These are phyloP conservation scores for Heterobasidion annosum DNA, from an alignment of 1,284 basidiomycete species.

Conservation along the genomic window DNA sequence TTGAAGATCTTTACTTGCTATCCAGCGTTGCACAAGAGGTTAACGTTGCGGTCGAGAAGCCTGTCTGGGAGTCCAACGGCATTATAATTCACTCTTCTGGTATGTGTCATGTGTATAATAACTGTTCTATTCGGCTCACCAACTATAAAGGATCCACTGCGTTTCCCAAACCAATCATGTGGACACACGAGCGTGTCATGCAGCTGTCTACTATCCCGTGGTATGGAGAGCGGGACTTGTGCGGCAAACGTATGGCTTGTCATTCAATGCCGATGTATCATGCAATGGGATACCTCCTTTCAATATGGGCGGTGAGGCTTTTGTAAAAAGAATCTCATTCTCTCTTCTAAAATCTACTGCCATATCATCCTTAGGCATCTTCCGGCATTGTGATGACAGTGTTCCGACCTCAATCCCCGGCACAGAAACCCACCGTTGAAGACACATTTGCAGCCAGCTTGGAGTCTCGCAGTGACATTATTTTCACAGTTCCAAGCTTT, in stretches of 20 bases:
- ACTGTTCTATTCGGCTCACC: neutral
- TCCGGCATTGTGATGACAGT: neutral
- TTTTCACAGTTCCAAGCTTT: neutral
- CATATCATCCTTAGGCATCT: neutral
- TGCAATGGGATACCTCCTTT: slow-evolving; percentile 12
- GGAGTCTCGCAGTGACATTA: neutral
- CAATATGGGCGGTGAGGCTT: neutral
- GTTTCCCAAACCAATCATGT: slow-evolving; percentile 16
- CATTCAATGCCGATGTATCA: slow-evolving; percentile 18
- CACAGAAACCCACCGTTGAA: neutral
- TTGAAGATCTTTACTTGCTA: neutral
- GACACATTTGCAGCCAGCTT: slow-evolving; percentile 11
- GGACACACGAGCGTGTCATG: slow-evolving; percentile 7
- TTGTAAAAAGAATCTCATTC: neutral
- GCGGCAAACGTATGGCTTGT: slow-evolving; percentile 11
- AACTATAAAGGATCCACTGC: slow-evolving; percentile 15
- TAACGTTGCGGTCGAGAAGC: neutral
- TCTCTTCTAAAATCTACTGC: neutral
- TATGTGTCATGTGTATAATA: neutral
- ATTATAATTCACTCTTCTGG: slow-evolving; percentile 3
- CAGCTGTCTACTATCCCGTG: slow-evolving; percentile 4
- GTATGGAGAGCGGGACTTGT: slow-evolving; percentile 15
- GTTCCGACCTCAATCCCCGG: neutral
- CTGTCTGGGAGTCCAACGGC: neutral
- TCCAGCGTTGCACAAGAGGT: neutral